A percentile compares a stretch with the other conserved stretches of the same genome.
phyloP scores from a whole-genome alignment of 2,329 filamentous ascomycete species.

The Nakataea oryzae region DNA sequence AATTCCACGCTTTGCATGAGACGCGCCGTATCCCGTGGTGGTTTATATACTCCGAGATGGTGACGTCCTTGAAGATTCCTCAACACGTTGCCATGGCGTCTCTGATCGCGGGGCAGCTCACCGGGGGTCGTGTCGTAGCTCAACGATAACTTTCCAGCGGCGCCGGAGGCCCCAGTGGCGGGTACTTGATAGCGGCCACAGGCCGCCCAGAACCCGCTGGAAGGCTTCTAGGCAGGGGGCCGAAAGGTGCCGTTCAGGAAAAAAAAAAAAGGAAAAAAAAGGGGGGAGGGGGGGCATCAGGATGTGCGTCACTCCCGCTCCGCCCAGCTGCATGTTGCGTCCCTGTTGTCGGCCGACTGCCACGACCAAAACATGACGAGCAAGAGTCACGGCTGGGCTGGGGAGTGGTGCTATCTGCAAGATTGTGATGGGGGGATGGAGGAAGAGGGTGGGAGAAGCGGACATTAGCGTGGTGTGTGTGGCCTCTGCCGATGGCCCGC shows the following conservation, averaged over 20 bases:
- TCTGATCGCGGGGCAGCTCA: neutral
- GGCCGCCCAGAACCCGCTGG: no score
- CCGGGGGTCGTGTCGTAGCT: no score
- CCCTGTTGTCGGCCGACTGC: neutral
- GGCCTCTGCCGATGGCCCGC: neutral
- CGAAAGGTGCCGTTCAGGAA: neutral
- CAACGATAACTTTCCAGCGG: no score
- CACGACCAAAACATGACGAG: neutral
- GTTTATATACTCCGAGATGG: no score
- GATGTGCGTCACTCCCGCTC: neutral
- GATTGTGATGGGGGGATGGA: neutral
- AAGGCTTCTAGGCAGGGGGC: neutral
- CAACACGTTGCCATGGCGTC: neutral
- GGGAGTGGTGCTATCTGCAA: neutral
- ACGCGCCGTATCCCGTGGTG: no score
- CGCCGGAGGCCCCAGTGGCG: neutral
- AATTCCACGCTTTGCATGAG: neutral
- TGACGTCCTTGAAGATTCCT: neutral
- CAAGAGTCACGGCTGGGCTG: neutral
- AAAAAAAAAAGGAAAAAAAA: neutral
- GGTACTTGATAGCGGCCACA: no score
- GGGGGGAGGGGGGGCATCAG: neutral
- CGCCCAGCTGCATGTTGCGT: neutral
- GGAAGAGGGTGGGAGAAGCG: neutral
- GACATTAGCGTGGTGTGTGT: neutral